Conservation (phyloP, 208 protist genomes). For the Vickermania spadyakhi region DNA sequence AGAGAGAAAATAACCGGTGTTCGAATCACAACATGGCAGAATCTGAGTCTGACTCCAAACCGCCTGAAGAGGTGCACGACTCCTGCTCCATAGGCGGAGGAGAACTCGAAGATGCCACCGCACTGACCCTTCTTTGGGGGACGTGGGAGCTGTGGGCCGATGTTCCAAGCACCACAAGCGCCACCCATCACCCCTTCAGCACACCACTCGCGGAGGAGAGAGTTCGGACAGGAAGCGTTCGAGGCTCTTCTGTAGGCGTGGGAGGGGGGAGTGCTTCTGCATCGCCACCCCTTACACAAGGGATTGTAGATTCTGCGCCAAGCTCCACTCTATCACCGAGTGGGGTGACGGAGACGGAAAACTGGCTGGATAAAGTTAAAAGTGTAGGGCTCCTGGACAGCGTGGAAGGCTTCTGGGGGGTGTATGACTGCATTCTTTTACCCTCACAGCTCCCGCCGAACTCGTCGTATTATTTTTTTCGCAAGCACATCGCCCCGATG, state of each 20-base stretch:
- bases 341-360: constrained; percentile 14
- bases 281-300: no score
- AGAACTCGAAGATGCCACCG: constrained; percentile 18
- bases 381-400: constrained; percentile 84
- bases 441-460: constrained; percentile 68
- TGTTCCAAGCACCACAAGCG: constrained; percentile 10
- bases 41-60: no score
- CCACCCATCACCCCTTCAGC: not conserved
- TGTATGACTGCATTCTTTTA: constrained; percentile 55
- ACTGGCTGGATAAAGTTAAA: constrained; percentile 73
- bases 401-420: constrained; percentile 83
- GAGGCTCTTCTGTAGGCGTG: not conserved
- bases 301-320: no score
- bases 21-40: no score
- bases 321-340: no score
- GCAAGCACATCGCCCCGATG: constrained; percentile 83
- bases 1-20: no score
- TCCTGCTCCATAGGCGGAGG: no score
- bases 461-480: constrained; percentile 81
- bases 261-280: not conserved
- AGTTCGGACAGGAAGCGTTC: no score
- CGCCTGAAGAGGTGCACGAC: no score
- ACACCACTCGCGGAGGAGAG: no score
- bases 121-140: constrained; percentile 78
- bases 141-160: constrained; percentile 89